phyloP scores from a whole-genome alignment of 2,329 filamentous ascomycete species.

The Penicillium sclerotigenum region DNA sequence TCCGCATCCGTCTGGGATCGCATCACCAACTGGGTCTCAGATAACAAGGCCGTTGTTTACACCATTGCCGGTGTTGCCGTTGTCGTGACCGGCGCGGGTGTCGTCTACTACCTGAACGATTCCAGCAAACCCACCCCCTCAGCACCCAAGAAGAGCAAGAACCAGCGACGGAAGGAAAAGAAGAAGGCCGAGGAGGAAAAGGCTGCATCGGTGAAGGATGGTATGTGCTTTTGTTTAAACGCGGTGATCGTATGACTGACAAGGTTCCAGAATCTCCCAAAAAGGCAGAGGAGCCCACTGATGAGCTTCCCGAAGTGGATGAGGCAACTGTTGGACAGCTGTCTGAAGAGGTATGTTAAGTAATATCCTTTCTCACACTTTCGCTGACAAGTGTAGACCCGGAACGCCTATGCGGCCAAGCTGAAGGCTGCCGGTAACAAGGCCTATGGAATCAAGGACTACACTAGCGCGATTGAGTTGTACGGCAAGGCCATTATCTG shows the following conservation, averaged over 20 bases:
- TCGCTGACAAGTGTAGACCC: slow-evolving; percentile 54
- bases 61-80: slow-evolving; percentile 93
- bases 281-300: slow-evolving; percentile 51
- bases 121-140: slow-evolving; percentile 42
- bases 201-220: slow-evolving; percentile 39
- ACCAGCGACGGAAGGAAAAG: slow-evolving; percentile 76
- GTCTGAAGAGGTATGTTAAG: slow-evolving; percentile 44
- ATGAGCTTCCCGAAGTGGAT: slow-evolving; percentile 66
- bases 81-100: slow-evolving; percentile 85
- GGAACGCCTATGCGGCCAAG: slow-evolving; percentile 83
- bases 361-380: slow-evolving; percentile 1
- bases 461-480: slow-evolving; percentile 87
- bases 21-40: slow-evolving; percentile 84
- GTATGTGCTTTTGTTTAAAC: slow-evolving; percentile 27
- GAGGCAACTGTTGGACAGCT: slow-evolving; percentile 48
- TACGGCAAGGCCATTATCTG: slow-evolving; percentile 96
- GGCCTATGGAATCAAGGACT: slow-evolving; percentile 91
- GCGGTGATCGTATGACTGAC: slow-evolving; percentile 15
- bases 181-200: slow-evolving; percentile 54
- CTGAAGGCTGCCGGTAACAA: slow-evolving; percentile 95
- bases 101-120: slow-evolving; percentile 80
- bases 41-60: slow-evolving; percentile 94
- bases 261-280: slow-evolving; percentile 36
- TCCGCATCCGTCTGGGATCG: slow-evolving; percentile 82
- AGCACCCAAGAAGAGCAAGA: slow-evolving; percentile 72